Conservation (phyloP, 2,329 filamentous ascomycete species). For the Aspergillus glaucus region DNA sequence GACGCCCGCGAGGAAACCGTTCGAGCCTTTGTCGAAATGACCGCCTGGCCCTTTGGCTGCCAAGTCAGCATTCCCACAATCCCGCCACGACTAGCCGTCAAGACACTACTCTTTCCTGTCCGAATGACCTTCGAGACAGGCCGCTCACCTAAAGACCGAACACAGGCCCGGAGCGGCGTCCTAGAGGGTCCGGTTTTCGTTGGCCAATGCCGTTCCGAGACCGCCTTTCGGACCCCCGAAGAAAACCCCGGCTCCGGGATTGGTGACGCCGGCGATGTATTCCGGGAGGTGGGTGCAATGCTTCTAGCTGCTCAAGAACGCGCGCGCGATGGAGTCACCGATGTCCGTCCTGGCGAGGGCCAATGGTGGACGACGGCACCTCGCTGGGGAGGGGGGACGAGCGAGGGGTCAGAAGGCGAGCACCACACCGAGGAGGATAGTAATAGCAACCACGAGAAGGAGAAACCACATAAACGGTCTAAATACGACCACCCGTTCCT, state of each 20-base stretch:
- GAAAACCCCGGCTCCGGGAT: conserved; percentile 25
- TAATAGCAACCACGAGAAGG: conserved; percentile 20
- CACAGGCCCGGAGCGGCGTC: conserved; percentile 47
- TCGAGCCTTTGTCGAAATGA: conserved; percentile 51
- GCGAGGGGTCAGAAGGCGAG: conserved; percentile 30
- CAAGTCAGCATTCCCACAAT: conserved; percentile 44
- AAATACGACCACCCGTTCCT: conserved; percentile 29
- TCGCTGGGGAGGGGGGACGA: conserved; percentile 50
- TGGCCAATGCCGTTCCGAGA: conserved; percentile 51
- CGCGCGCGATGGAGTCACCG: conserved; percentile 47
- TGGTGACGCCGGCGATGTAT: conserved; percentile 45
- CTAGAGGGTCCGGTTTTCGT: conserved; percentile 54
- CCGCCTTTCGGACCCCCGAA: conserved; percentile 41
- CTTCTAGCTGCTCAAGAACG: conserved; percentile 56
- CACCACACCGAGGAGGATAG: conserved; percentile 23
- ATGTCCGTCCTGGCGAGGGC: conserved; percentile 47
- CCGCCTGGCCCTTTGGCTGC: conserved; percentile 53
- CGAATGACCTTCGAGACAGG: conserved; percentile 51
- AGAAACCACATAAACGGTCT: conserved; percentile 33
- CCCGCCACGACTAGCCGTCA: conserved; percentile 43
- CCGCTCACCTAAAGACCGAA: conserved; percentile 47
- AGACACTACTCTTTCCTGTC: conserved; percentile 50
- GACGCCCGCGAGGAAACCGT: conserved; percentile 52
- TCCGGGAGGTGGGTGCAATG: conserved; percentile 53
- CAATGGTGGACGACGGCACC: conserved; percentile 55